Base-by-base conservation (phyloP, 371 early-diverging fungal genomes). In the Saksenaea oblongispora region DNA sequence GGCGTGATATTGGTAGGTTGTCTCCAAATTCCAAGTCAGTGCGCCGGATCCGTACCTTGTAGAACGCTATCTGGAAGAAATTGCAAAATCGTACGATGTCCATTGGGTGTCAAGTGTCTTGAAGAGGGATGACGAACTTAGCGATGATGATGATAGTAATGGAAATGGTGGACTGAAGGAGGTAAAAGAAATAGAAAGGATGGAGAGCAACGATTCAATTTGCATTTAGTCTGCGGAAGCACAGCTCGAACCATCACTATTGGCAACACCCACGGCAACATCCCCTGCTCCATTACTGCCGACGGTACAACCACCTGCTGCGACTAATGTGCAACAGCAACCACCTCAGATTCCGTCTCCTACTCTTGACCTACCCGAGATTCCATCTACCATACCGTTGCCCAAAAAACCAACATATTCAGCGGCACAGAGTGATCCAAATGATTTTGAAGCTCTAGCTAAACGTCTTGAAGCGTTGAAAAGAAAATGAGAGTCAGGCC, bases 31-130 rank as follows among this genome's bases (percentile, higher is more conserved):
- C 5, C 80, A 86, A 47, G 86, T 91, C 7, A 80, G 86, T 70
- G 89, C 93, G 13, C 96, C 97, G 1, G 91, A 93, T 57, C 69
- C 84, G 4, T 82, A 81, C 31, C 83, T 97, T 3, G 95, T 97
- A 34, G 86, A 90, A 54, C 84, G 92, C 58, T 97, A 97, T 66
- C 74, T 97, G 57, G 91, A 88, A 64, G 92, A 94, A 70, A 95
- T 97, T 71, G 95, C 97, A 18, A 85, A 82, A 54, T 80, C 89
- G 0, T 95, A 91, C 69, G 86, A 89, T 61, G 88, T 95, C 5
- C 62, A 74, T 11, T 96, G 93, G 92, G 83, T 80, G 7, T 81
- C 88, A 0, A 72, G 80, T 44, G 74, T 76, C 22, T 75, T 84
- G 15, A 74, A 70, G 7, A 76, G 71, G 2, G 78, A 79, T 11